phyloP scores from a whole-genome alignment of 2,329 filamentous ascomycete genomes.

The Neocucurbitaria cava region DNA sequence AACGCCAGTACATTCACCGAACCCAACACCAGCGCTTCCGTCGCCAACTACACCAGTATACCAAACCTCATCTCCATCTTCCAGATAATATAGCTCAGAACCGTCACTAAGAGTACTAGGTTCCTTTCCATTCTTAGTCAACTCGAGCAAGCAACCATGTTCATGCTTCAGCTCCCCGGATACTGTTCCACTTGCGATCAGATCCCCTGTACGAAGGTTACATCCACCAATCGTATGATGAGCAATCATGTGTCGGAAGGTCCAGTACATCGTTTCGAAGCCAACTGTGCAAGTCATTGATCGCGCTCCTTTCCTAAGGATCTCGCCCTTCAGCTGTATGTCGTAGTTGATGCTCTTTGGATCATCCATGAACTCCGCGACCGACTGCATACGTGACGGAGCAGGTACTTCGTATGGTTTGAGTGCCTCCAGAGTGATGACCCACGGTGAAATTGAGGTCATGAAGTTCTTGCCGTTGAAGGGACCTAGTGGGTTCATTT shows the following conservation, averaged over 20 bases:
- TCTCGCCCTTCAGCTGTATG: constrained; percentile 29
- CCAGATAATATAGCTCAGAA: constrained; percentile 47
- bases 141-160: constrained; percentile 53
- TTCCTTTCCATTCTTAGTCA: constrained; percentile 46
- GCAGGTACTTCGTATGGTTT: constrained; percentile 39
- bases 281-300: constrained; percentile 38
- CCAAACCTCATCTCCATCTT: constrained; percentile 52
- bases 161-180: constrained; percentile 48
- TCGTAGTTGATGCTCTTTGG: constrained; percentile 30
- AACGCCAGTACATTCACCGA: constrained; percentile 50
- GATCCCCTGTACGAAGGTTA: constrained; percentile 51
- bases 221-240: constrained; percentile 54
- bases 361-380: constrained; percentile 35
- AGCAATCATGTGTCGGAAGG: constrained; percentile 54
- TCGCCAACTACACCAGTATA: constrained; percentile 47
- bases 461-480: constrained; percentile 68
- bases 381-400: constrained; percentile 26
- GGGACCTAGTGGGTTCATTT: constrained; percentile 68
- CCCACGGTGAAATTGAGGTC: constrained; percentile 68
- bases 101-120: constrained; percentile 36
- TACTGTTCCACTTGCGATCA: constrained; percentile 55
- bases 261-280: constrained; percentile 54
- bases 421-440: constrained; percentile 67
- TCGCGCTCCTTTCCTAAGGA: constrained; percentile 24
- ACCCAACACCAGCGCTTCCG: constrained; percentile 44